Evolutionary conservation across 1,139 yeast genomes (phyloP), one percentile per base, ranked within the genome.

Genomic region (Zygosaccharomyces sapae): DNA sequence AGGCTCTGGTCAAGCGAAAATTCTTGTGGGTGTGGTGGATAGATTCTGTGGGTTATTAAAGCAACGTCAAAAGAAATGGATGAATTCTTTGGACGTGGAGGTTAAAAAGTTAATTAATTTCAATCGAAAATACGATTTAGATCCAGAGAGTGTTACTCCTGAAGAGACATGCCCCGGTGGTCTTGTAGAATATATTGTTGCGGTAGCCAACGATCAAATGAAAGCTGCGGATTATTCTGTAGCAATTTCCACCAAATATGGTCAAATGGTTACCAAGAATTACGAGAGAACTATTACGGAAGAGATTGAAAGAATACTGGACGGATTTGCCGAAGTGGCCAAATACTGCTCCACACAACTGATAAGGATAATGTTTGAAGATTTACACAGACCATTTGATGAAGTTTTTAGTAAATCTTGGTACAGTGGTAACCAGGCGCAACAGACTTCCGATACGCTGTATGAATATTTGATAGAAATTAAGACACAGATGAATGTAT

Each of bases 121-220:
- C 51, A 65, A 63, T 47, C 59, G 57, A 44, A 50, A 65, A 46
- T 61, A 59, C 49, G 61, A 57, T 45, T 39, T 69, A 38, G 64
- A 71, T 57, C 69, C 67, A 45, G 63, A 65, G 55, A 70, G 70
- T 10, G 76, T 75, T 41, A 72, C 76, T 44, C 70, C 74, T 30
- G 73, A 73, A 13, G 71, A 73, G n/a, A 73, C 76, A 25, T 81
- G 87, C 1, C 81, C 83, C 33, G 90, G 86, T 27, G 95, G 96
- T 1, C 71, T 88, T 39, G 74, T 85, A 37, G 96, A 89, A 60
- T 89, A 89, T 64, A 70, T 86, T 48, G 77, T 86, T 24, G 96
- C 96, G 0, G 74, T 87, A 30, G 94, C 94, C 2, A 89, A 89
- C 51, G 94, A 86, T 65, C 96, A 88, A 65, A 85, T 88, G 68